Base-by-base conservation (phyloP, 148 eudicot genomes). In the Hydrangea macrophylla region DNA sequence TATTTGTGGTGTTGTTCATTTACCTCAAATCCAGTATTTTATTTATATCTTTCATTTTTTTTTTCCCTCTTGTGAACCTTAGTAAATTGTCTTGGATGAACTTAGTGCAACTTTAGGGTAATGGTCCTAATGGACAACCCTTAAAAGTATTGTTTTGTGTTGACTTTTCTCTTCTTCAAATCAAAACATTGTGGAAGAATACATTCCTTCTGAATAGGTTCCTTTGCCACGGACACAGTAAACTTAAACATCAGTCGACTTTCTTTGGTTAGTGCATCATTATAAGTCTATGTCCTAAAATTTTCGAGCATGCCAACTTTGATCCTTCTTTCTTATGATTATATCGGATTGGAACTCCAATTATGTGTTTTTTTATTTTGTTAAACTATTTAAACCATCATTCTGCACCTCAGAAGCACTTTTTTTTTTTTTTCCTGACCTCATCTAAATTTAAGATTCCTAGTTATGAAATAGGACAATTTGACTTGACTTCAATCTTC, bases 401-500 rank as follows among this genome's bases (percentile, higher is more conserved):
- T 35, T 35, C 5, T 35, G 39, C 8, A 8, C 39, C 8, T 35
- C 8, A 8, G 39, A 35, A 8, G 39, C 39, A 35, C 8, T 35
- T 35, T 35, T 35, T 35, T 35, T 35, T 35, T 35, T 35, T 35
- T 35, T 8, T n/a, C n/a, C n/a, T n/a, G n/a, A n/a, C n/a, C n/a
- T n/a, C n/a, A n/a, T n/a, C n/a, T n/a, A n/a, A n/a, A n/a, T n/a
- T n/a, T n/a, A n/a, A n/a, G n/a, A n/a, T n/a, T n/a, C n/a, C n/a
- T n/a, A n/a, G n/a, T n/a, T n/a, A n/a, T n/a, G n/a, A n/a, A n/a
- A n/a, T n/a, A n/a, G n/a, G n/a, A n/a, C n/a, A n/a, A n/a, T n/a
- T n/a, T n/a, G n/a, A n/a, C n/a, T n/a, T 27, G 2, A 7, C 48
- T 65, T 54, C 11, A 10, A 9, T 63, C 67, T 70, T 69, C 37